These are phyloP conservation scores for Quercus phellos DNA, from an alignment of 331 rosid genomes.

Conservation along the genomic window DNA sequence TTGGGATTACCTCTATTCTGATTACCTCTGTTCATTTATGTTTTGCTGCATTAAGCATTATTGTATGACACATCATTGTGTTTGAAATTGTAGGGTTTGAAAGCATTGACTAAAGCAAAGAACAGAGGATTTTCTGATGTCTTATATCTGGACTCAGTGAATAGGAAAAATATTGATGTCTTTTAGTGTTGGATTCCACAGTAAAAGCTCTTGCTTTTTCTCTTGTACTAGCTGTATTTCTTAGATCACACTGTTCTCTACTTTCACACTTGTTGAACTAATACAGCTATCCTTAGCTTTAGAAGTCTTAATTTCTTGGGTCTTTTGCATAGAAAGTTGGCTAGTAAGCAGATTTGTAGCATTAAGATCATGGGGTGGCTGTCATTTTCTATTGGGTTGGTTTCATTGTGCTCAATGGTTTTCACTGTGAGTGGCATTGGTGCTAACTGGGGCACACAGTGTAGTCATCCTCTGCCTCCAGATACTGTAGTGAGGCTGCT, in stretches of 20 bases:
- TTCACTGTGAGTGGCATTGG: conserved; percentile 47
- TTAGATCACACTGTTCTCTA: not conserved
- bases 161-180: too few species aligned
- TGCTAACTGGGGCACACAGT: conserved; percentile 80
- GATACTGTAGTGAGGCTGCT: conserved; percentile 57
- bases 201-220: not conserved
- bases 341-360: not conserved
- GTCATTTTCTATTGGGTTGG: not conserved
- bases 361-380: not conserved
- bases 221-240: not conserved
- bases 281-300: too few species aligned
- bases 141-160: too few species aligned
- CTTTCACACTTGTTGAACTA: too few species aligned
- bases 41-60: too few species aligned
- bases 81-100: too few species aligned
- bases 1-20: too few species aligned
- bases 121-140: too few species aligned
- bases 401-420: not conserved
- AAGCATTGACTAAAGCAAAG: too few species aligned
- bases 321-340: not conserved
- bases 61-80: too few species aligned
- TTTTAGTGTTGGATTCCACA: not conserved
- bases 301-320: not conserved
- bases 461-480: conserved; percentile 65
- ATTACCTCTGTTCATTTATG: too few species aligned